phyloP scores from a whole-genome alignment of 106 monocot species.

The Dendrobium catenatum region DNA sequence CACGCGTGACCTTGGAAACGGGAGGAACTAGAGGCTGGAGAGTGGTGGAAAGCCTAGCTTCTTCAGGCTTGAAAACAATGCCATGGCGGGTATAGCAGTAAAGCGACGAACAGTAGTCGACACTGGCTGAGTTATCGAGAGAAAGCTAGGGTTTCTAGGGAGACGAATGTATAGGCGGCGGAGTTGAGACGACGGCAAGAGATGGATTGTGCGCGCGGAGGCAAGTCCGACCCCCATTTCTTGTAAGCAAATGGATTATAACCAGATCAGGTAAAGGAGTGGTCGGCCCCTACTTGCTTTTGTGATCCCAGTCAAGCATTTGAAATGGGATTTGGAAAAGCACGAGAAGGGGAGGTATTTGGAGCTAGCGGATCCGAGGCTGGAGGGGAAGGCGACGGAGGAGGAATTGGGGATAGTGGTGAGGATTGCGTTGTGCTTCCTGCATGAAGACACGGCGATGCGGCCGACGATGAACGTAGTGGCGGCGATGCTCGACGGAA shows the following conservation, averaged over 20 bases:
- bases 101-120: conserved; percentile 10
- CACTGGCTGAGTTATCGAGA: background rate
- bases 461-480: no score
- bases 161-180: background rate
- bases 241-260: background rate
- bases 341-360: no score
- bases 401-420: no score
- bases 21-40: conserved; percentile 39
- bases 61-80: conserved; percentile 51
- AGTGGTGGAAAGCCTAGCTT: conserved; percentile 65
- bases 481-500: no score
- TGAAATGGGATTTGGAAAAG: no score
- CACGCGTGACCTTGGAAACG: conserved; percentile 45
- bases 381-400: no score
- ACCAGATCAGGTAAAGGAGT: no score
- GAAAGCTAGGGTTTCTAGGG: background rate
- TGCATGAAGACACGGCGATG: no score
- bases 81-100: conserved; percentile 31
- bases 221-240: background rate
- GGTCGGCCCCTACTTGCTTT: no score
- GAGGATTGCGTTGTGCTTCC: no score
- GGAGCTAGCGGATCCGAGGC: no score
- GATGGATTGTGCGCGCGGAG: background rate
- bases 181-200: background rate
- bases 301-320: no score